phyloP scores from a whole-genome alignment of 305 asterid genomes.

The Ajuga reptans region DNA sequence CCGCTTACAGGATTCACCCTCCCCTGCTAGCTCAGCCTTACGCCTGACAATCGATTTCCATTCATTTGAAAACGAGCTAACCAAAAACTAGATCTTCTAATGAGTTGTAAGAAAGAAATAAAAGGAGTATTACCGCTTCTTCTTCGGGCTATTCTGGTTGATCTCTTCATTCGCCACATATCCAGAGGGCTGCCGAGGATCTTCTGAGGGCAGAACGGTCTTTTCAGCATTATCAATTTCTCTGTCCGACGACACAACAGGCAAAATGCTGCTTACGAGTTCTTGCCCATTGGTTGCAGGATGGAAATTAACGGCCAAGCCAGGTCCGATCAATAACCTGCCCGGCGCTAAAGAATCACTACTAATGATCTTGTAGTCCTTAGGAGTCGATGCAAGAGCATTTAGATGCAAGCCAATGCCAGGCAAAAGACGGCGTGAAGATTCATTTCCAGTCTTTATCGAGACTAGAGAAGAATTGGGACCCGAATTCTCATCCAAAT shows the following conservation, averaged over 20 bases:
- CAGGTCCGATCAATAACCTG: constrained; percentile 52
- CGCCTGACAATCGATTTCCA: constrained; percentile 42
- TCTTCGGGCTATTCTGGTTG: constrained; percentile 75
- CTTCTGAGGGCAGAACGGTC: constrained; percentile 37
- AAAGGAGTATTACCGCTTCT: constrained; percentile 53
- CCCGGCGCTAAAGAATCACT: constrained; percentile 48
- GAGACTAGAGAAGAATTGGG: constrained; percentile 39
- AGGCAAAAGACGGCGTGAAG: constrained; percentile 53
- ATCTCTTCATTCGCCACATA: constrained; percentile 45
- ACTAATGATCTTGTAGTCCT: constrained; percentile 41
- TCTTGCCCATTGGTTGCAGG: constrained; percentile 35
- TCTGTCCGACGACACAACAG: constrained; percentile 30
- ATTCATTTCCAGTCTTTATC: constrained; percentile 32
- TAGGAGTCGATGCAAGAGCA: constrained; percentile 70
- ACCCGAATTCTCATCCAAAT: constrained; percentile 38
- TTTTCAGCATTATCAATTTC: constrained; percentile 36
- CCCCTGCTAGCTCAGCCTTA: constrained; percentile 46
- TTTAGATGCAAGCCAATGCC: constrained; percentile 92
- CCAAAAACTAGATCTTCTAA: not conserved
- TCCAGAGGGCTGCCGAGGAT: constrained; percentile 39
- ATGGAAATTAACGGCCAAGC: constrained; percentile 42
- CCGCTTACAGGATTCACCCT: constrained; percentile 73
- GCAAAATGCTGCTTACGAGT: constrained; percentile 27
- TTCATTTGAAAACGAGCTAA: constrained; percentile 9
- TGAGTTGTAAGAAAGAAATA: not conserved